Conservation (phyloP, 208 protist genomes). For the Leishmania braziliensis region DNA sequence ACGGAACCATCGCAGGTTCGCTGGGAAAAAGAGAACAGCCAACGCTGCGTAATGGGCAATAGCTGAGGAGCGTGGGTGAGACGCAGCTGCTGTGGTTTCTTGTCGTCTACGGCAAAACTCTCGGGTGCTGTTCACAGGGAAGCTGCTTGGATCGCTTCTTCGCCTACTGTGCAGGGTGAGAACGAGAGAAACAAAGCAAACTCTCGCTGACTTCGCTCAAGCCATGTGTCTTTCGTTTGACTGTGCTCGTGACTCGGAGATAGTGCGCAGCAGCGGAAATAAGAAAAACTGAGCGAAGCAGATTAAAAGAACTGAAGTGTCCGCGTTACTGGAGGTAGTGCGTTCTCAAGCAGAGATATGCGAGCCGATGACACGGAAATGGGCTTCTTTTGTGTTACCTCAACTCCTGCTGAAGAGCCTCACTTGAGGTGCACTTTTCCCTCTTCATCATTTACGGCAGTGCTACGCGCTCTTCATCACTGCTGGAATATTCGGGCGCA, state of each 20-base stretch:
- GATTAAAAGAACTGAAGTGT: not conserved
- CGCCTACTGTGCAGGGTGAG: not conserved
- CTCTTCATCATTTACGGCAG: not conserved
- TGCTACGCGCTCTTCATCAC: not conserved
- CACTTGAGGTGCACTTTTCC: not conserved
- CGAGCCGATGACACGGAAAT: not conserved
- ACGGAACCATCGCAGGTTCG: not conserved
- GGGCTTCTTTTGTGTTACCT: not conserved
- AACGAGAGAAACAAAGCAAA: not conserved
- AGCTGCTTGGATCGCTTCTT: not conserved
- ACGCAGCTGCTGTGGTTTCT: not conserved
- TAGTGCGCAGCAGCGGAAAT: not conserved
- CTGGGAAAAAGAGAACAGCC: conserved; percentile 19
- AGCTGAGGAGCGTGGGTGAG: not conserved
- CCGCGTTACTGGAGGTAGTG: not conserved
- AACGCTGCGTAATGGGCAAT: not conserved
- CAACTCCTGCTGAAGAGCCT: not conserved
- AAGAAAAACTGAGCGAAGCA: not conserved
- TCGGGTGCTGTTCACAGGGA: not conserved
- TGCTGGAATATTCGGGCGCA: not conserved
- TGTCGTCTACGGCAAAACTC: too few species aligned
- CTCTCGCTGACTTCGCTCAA: not conserved
- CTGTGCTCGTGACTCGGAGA: not conserved
- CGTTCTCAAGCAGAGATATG: not conserved
- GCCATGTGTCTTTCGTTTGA: not conserved